Percentiles rank a stretch among this genome's conserved stretches.
These are phyloP conservation scores for Phaeosphaeriaceae sp. DNA, from an alignment of 2,329 filamentous ascomycete genomes.

Conservation along the genomic window DNA sequence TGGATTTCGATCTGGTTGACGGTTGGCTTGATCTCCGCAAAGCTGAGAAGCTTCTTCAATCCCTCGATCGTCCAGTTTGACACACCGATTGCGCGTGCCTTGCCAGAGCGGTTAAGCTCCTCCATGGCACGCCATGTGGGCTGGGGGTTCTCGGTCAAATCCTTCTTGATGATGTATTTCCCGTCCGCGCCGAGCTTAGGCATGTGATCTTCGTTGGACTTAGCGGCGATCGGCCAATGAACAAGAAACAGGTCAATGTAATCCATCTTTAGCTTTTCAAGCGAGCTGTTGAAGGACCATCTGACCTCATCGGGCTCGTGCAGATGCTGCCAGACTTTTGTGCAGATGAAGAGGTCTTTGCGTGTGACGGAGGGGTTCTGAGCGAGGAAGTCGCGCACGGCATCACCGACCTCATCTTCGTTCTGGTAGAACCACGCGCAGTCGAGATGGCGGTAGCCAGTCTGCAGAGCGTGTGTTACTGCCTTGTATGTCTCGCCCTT, in stretches of 20 bases:
- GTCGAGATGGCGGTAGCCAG: slow-evolving; percentile 71
- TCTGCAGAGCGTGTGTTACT: slow-evolving; percentile 64
- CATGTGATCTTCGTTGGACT: slow-evolving; percentile 60
- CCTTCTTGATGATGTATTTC: slow-evolving; percentile 69
- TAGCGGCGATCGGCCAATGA: slow-evolving; percentile 63
- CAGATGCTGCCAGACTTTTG: slow-evolving; percentile 69
- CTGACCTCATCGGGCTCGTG: slow-evolving; percentile 67
- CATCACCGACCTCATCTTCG: slow-evolving; percentile 72
- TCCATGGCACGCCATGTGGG: slow-evolving; percentile 74
- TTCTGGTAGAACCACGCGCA: slow-evolving; percentile 76
- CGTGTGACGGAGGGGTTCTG: slow-evolving; percentile 63
- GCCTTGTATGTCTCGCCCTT: slow-evolving; percentile 61
- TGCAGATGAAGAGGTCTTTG: slow-evolving; percentile 73
- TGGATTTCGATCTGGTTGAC: slow-evolving; percentile 80
- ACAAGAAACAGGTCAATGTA: slow-evolving; percentile 78
- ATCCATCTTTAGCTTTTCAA: slow-evolving; percentile 65
- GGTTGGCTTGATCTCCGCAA: slow-evolving; percentile 70
- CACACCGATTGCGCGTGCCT: slow-evolving; percentile 71
- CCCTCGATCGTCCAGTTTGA: slow-evolving; percentile 75
- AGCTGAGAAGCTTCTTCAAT: slow-evolving; percentile 71
- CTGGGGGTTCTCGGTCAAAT: slow-evolving; percentile 71
- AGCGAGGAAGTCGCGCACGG: slow-evolving; percentile 65
- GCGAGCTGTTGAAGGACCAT: slow-evolving; percentile 65
- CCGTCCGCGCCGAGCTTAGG: slow-evolving; percentile 63
- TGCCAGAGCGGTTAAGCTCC: slow-evolving; percentile 66